These are phyloP conservation scores for Malus sylvestris DNA, from an alignment of 306 rosid species.

Conservation along the genomic window DNA sequence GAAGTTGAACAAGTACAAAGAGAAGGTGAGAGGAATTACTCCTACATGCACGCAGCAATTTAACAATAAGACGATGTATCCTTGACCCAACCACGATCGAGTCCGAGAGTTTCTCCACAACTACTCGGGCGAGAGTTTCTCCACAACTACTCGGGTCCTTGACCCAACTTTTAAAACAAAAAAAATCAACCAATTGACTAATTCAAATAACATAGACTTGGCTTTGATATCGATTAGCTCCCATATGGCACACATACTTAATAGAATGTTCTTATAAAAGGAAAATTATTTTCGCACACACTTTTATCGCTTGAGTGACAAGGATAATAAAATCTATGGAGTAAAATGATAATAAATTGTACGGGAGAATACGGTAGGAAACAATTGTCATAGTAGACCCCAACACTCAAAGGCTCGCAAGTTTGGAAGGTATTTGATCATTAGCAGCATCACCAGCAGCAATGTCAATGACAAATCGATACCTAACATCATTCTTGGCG, in stretches of 20 bases:
- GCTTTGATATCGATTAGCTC: too few species aligned
- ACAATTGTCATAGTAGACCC: not conserved
- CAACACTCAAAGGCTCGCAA: not conserved
- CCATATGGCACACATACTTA: not conserved
- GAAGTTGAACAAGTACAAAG: not conserved
- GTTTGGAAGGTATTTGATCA: not conserved
- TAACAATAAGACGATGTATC: too few species aligned
- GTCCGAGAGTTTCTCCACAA: not conserved
- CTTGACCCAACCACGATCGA: not conserved
- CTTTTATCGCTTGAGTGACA: too few species aligned
- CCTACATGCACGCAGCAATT: too few species aligned
- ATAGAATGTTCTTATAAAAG: too few species aligned
- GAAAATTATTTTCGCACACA: too few species aligned
- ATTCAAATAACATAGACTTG: not conserved
- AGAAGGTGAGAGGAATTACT: too few species aligned
- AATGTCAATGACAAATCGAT: slow-evolving; percentile 67
- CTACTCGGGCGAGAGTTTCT: not conserved
- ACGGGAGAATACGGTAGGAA: too few species aligned
- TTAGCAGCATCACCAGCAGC: not conserved
- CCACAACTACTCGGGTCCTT: not conserved
- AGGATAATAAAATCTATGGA: too few species aligned
- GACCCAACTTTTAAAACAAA: not conserved
- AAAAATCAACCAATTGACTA: not conserved
- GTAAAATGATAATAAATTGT: too few species aligned
- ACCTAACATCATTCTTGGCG: slow-evolving; percentile 46